These are phyloP conservation scores for Jimgerdemannia lactiflua DNA, from an alignment of 192 early-diverging fungal species.

Conservation along the genomic window DNA sequence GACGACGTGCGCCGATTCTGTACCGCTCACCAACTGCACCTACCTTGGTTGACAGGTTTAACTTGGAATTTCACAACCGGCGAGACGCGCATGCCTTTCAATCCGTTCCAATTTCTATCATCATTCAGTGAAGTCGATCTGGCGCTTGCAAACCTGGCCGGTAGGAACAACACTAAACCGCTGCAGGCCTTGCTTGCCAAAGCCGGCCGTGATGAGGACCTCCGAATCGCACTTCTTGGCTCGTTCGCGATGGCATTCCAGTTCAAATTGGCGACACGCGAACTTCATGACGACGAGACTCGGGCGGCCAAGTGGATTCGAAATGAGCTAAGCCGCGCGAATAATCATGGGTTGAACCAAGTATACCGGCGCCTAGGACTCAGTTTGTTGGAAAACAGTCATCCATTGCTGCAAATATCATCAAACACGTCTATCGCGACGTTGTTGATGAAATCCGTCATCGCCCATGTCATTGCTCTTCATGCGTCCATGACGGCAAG, in stretches of 20 bases:
- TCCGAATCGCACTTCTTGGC: slow-evolving; percentile 10
- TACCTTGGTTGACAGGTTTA: slow-evolving; percentile 10
- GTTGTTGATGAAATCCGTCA: slow-evolving; percentile 11
- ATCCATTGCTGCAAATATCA: slow-evolving; percentile 4
- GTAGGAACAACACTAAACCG: neutral
- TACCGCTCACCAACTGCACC: neutral
- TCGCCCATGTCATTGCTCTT: slow-evolving; percentile 8
- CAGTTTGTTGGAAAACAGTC: slow-evolving; percentile 3
- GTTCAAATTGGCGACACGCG: slow-evolving; percentile 6
- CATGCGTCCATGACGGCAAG: slow-evolving; percentile 3
- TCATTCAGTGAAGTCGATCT: slow-evolving; percentile 1
- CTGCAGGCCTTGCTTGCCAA: neutral
- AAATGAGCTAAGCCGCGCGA: neutral
- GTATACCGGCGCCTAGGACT: neutral
- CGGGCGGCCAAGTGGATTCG: slow-evolving; percentile 1
- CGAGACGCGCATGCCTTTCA: slow-evolving; percentile 7
- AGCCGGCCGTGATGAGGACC: neutral
- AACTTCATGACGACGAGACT: neutral
- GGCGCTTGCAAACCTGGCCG: neutral
- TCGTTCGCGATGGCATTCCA: slow-evolving; percentile 8
- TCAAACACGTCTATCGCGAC: neutral
- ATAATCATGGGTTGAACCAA: neutral
- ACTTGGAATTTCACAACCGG: slow-evolving; percentile 4
- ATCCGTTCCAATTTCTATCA: slow-evolving; percentile 7
- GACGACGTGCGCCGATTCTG: slow-evolving; percentile 18